Evolutionary conservation across 352 stramenopile species (phyloP), one percentile per base, ranked within the genome.

Genomic region (Phytopythium oedochilum): DNA sequence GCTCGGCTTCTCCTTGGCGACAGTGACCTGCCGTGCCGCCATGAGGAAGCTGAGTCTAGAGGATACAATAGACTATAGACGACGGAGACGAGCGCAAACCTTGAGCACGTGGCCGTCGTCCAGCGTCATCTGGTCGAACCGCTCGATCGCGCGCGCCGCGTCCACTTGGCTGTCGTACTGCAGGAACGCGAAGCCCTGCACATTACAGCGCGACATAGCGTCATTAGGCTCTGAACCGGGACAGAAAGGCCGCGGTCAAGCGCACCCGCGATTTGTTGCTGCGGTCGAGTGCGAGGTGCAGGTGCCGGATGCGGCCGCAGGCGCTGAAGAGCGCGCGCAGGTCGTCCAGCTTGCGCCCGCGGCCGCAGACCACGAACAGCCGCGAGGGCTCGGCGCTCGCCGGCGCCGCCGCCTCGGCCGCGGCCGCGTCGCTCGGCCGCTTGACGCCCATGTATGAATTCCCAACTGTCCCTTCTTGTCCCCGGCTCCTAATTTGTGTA

Each of bases 311-410:
- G 18, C 67, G 43, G 12, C 83, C 83, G 34, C 74, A 90, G 4
- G 57, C 52, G 25, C 62, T 68, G 35, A 92, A 92, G 32, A 92
- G 64, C 43, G 70, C 46, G 10, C 68, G 74, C 38, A 92, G 63
- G 31, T 92, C 74, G 26, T 92, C 80, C 42, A 71, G 55, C 53
- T 75, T 81, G 15, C 80, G 68, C n/a, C 73, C 67, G 11, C 83
- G 76, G 29, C 83, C 83, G 26, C 83, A 92, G 14, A 92, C 72
- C 18, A 92, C 72, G 57, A 92, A 92, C 3, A 92, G 70, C 25
- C 74, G 59, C 11, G 59, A 71, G 38, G 62, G 53, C n/a, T 75
- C 66, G 5, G 31, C 43, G 53, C 18, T 45, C 14, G 28, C 23
- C 32, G 36, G 22, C 15, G 40, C 26, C 39, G n/a, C 2, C 2